Percentiles rank a stretch among this genome's conserved stretches.
Conservation (phyloP, 2,329 filamentous ascomycete species). For the Trichoderma citrinoviride region DNA sequence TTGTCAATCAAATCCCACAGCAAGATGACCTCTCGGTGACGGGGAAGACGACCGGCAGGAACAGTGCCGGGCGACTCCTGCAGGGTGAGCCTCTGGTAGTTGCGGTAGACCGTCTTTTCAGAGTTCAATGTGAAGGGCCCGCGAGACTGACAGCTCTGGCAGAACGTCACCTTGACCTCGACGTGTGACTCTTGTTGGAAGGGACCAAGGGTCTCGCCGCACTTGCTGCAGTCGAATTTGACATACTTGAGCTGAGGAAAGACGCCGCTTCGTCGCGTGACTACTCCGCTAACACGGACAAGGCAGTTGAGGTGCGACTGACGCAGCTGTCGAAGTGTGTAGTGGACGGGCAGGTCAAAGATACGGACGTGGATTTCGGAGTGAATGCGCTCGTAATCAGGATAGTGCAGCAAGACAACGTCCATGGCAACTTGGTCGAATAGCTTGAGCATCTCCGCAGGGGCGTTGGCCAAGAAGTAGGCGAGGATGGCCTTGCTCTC, state of each 20-base stretch:
- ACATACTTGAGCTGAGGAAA: constrained; percentile 98
- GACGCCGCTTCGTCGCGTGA: constrained; percentile 89
- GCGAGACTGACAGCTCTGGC: constrained; percentile 91
- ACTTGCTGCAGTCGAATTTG: constrained; percentile 96
- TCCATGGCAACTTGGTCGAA: constrained; percentile 98
- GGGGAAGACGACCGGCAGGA: constrained; percentile 87
- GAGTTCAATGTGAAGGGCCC: constrained; percentile 95
- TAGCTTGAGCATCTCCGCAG: constrained; percentile 90
- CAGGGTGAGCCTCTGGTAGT: constrained; percentile 96
- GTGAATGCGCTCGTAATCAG: constrained; percentile 96
- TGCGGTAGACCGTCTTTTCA: constrained; percentile 96
- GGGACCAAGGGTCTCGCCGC: constrained; percentile 83
- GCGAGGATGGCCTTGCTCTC: constrained; percentile 89
- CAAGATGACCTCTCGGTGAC: constrained; percentile 90
- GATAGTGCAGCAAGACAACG: constrained; percentile 91
- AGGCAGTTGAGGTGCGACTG: constrained; percentile 96
- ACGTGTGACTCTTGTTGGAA: constrained; percentile 97
- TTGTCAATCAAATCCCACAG: constrained; percentile 96
- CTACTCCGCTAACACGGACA: constrained; percentile 89
- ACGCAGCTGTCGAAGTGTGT: constrained; percentile 90
- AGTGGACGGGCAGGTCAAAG: constrained; percentile 88
- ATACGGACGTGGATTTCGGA: constrained; percentile 97
- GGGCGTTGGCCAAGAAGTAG: constrained; percentile 94
- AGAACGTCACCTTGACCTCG: constrained; percentile 94
- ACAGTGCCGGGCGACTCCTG: constrained; percentile 97